Percentiles rank a stretch among this genome's conserved stretches.
These are phyloP conservation scores for Paramarasmius palmivorus DNA, from an alignment of 1,284 basidiomycete genomes.

Conservation along the genomic window DNA sequence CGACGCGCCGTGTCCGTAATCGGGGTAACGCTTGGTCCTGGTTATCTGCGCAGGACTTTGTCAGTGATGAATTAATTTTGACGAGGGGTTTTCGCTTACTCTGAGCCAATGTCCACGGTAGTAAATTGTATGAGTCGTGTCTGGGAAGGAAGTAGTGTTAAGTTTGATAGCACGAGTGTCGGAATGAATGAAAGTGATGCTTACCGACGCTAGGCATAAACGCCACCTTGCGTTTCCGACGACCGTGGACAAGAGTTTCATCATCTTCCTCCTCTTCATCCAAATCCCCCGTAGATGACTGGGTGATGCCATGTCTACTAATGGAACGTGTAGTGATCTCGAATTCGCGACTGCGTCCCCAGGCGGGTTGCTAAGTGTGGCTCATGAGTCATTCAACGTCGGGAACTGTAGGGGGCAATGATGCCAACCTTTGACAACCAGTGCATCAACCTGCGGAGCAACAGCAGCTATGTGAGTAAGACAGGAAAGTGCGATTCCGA, in stretches of 20 bases:
- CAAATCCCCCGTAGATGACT: conserved; percentile 70
- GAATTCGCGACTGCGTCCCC: conserved; percentile 82
- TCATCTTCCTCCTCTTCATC: conserved; percentile 75
- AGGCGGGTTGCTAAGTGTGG: conserved; percentile 69
- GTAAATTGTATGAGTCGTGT: conserved; percentile 72
- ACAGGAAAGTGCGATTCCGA: conserved; percentile 5
- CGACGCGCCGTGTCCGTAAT: conserved; percentile 65
- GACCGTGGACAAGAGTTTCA: conserved; percentile 59
- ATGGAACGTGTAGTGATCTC: conserved; percentile 80
- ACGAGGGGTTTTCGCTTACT: conserved; percentile 40
- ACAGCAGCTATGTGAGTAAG: conserved; percentile 13
- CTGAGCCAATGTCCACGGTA: conserved; percentile 82
- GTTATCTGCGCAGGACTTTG: conserved; percentile 58
- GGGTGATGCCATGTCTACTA: conserved; percentile 58
- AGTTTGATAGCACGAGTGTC: conserved; percentile 21
- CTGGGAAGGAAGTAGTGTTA: conserved; percentile 39
- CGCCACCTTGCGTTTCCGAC: conserved; percentile 70
- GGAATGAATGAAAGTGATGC: conserved; percentile 25
- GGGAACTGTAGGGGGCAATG: not conserved
- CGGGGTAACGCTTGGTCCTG: conserved; percentile 71
- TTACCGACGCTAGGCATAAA: conserved; percentile 76
- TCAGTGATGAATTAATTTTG: not conserved
- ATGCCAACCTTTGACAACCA: conserved; percentile 73
- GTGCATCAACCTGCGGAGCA: conserved; percentile 71
- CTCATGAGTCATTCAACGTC: conserved; percentile 14